A percentile compares a stretch with the other conserved stretches of the same genome.
These are phyloP conservation scores for Gossypium bickii DNA, from an alignment of 345 rosid genomes.

Conservation along the genomic window DNA sequence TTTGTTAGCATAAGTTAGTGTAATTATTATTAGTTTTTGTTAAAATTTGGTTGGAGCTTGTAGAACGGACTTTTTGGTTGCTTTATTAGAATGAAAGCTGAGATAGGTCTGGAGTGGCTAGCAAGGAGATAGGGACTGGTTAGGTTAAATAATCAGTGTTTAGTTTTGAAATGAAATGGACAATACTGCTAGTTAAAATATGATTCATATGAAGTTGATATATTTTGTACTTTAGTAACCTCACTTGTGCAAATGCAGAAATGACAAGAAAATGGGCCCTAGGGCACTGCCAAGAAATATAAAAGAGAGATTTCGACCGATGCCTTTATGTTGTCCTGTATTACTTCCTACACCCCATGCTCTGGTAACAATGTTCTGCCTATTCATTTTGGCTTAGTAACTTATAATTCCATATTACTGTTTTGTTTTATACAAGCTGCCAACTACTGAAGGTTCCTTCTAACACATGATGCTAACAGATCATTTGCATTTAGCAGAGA, in stretches of 20 bases:
- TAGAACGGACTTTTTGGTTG: not conserved
- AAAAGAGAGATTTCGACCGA: constrained; percentile 89
- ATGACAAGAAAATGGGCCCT: constrained; percentile 54
- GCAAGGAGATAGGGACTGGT: not conserved
- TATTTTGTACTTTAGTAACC: constrained; percentile 9
- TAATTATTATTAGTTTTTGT: not conserved
- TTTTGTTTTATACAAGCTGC: not conserved
- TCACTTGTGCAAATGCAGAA: constrained; percentile 42
- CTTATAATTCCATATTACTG: not conserved
- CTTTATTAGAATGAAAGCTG: constrained; percentile 10
- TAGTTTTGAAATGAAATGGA: constrained; percentile 11
- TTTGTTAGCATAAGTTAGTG: constrained; percentile 1
- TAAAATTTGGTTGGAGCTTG: constrained; percentile 2
- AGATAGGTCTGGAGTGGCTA: constrained; percentile 6
- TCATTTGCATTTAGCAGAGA: not conserved
- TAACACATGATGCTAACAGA: not conserved
- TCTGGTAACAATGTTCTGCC: constrained; percentile 44
- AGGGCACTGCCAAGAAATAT: constrained; percentile 40
- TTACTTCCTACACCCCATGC: constrained; percentile 91
- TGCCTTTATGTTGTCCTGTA: constrained; percentile 87
- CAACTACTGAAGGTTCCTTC: not conserved
- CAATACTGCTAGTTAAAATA: constrained; percentile 2
- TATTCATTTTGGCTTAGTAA: constrained; percentile 11
- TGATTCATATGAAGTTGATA: not conserved
- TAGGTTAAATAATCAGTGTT: constrained; percentile 1